phyloP scores from a whole-genome alignment of 768 basidiomycete genomes.

The Trametes gibbosa region DNA sequence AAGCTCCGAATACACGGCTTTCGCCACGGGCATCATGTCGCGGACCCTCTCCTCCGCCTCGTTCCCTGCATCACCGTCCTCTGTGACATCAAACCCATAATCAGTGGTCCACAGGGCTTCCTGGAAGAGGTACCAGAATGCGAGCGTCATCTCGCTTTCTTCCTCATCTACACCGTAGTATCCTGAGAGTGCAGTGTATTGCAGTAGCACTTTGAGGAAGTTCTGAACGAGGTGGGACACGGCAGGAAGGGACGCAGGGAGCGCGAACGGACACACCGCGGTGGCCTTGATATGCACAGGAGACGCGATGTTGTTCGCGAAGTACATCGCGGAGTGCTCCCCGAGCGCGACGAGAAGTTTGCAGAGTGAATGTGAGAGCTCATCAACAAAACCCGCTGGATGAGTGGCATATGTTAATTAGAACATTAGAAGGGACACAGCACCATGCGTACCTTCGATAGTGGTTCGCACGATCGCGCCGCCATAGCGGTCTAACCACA shows the following conservation, averaged over 20 bases:
- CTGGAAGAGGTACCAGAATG: conserved; percentile 90
- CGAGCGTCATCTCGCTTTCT: conserved; percentile 81
- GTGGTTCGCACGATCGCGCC: conserved; percentile 41
- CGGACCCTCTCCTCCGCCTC: conserved; percentile 27
- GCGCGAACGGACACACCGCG: conserved; percentile 14
- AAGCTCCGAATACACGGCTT: conserved; percentile 76
- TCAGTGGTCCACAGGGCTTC: conserved; percentile 79
- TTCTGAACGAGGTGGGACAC: conserved; percentile 46
- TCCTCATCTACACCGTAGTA: conserved; percentile 83
- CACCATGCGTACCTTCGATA: conserved; percentile 32
- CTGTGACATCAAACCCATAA: conserved; percentile 39
- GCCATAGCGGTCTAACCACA: conserved; percentile 68
- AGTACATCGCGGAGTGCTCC: conserved; percentile 80
- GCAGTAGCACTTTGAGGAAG: conserved; percentile 68
- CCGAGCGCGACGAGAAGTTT: conserved; percentile 80
- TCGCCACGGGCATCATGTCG: conserved; percentile 54
- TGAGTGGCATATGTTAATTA: not conserved
- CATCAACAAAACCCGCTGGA: conserved; percentile 46
- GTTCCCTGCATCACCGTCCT: conserved; percentile 13
- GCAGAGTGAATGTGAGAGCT: conserved; percentile 68
- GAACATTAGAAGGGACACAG: not conserved
- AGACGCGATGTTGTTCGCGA: conserved; percentile 66
- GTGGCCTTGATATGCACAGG: conserved; percentile 31
- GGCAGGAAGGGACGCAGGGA: conserved; percentile 16
- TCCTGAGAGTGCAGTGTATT: conserved; percentile 71